Evolutionary conservation across 2,329 filamentous ascomycete species (phyloP), one percentile per base, ranked within the genome.

Genomic region (Alternaria atra): DNA sequence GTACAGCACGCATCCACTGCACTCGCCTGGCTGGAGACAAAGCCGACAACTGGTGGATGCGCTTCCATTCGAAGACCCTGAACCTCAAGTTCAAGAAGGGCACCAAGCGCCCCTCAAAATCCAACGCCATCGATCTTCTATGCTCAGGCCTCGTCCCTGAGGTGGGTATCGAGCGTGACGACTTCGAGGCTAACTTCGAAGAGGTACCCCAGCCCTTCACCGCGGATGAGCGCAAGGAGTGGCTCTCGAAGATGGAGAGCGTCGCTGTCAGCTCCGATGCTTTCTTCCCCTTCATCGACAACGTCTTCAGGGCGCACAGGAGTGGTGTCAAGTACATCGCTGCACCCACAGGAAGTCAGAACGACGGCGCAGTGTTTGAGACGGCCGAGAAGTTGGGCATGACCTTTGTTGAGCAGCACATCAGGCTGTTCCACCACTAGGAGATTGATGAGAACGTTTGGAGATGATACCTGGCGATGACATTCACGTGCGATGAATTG

Each of bases 11-110:
- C 71, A 99, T 99, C 72, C 95, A 99, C 86, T 99, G 95, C 88
- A 99, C 95, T 42, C 91, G 95, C 68, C 88, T 99, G 52, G 95
- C 95, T 10, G 95, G 95, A 62, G 94, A 98, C 85, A 99, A 99
- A 86, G 93, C 94, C 50, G 95, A 99, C 82, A 97, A 97, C 86
- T 98, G 94, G 94, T 99, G 94, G 95, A 91, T 99, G 86, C 91
- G 95, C 74, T 98, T 98, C 89, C 92, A 97, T 84, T 90, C 92
- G 71, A 90, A 92, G 54, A 92, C 95, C 12, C 86, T 98, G 51
- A 86, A 84, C 76, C 90, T 99, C 79, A 92, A 94, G 84, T 99
- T 93, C 92, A 97, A 97, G 87, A 94, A 95, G 84, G 94, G 95
- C 73, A 93, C 91, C 77, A 98, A 98, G 89, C 89, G 95, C 59